Evolutionary conservation across 2,329 filamentous ascomycete genomes (phyloP).

Genomic region (Talaromyces sp.): DNA sequence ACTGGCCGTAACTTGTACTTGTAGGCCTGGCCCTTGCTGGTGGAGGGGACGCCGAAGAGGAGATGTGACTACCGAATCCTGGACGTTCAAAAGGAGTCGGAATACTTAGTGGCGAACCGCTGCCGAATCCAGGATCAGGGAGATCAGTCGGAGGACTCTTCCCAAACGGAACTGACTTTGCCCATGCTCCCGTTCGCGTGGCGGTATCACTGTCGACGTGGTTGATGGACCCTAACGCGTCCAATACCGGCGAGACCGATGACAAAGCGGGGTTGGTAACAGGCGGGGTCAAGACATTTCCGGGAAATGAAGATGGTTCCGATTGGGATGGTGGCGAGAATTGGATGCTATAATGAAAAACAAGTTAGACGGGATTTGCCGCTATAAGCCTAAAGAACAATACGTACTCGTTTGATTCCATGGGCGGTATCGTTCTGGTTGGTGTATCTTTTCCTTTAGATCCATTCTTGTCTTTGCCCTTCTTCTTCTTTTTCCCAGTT

Average conservation of each 20-base stretch:
- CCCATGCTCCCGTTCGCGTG: slow-evolving; percentile 43
- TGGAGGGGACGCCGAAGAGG: slow-evolving; percentile 44
- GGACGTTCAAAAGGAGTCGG: slow-evolving; percentile 37
- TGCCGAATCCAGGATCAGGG: slow-evolving; percentile 33
- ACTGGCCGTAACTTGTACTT: slow-evolving; percentile 36
- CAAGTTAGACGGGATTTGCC: slow-evolving; percentile 17
- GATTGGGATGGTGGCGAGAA: slow-evolving; percentile 26
- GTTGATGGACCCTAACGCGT: slow-evolving; percentile 34
- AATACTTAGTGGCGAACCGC: slow-evolving; percentile 40
- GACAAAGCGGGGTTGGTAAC: slow-evolving; percentile 26
- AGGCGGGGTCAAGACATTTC: slow-evolving; percentile 26
- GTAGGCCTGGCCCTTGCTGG: slow-evolving; percentile 38
- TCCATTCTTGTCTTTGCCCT: slow-evolving; percentile 37
- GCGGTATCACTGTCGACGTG: slow-evolving; percentile 33
- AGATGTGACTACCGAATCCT: slow-evolving; percentile 36
- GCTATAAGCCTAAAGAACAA: neutral
- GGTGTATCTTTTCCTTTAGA: slow-evolving; percentile 35
- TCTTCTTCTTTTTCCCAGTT: slow-evolving; percentile 40
- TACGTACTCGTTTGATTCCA: slow-evolving; percentile 37
- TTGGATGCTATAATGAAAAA: slow-evolving; percentile 25
- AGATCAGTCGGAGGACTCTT: slow-evolving; percentile 43
- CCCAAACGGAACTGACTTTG: slow-evolving; percentile 43
- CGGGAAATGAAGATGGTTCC: slow-evolving; percentile 32
- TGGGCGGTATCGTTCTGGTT: slow-evolving; percentile 31
- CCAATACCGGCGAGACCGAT: slow-evolving; percentile 35